Evolutionary conservation across 306 rosid species (phyloP).

Genomic region (Carpinus fangiana): DNA sequence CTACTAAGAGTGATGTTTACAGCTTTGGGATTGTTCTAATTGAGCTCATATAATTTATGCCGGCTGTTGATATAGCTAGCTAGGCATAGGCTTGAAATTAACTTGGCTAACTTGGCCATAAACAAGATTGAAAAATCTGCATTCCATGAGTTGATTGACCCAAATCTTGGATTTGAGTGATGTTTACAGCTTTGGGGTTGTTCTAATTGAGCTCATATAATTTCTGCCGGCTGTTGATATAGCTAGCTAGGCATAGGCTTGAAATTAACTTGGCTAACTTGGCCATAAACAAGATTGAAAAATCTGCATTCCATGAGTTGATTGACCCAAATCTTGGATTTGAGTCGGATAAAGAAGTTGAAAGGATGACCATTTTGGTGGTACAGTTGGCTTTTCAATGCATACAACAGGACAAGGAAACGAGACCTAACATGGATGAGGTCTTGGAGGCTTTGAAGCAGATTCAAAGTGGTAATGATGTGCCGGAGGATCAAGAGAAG

Average conservation of each 20-base stretch:
- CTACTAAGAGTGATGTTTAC: conserved; percentile 72
- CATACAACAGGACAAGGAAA: conserved; percentile 58
- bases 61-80: conserved; percentile 61
- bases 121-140: too few relatives aligned
- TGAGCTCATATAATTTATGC: conserved; percentile 65
- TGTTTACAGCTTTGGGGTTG: conserved; percentile 76
- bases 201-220: conserved; percentile 64
- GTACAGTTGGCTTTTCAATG: conserved; percentile 71
- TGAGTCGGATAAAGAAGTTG: conserved; percentile 41
- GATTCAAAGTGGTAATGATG: conserved; percentile 37
- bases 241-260: conserved; percentile 45
- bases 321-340: conserved; percentile 58
- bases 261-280: conserved; percentile 65
- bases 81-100: conserved; percentile 50
- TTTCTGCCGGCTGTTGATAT: conserved; percentile 68
- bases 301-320: conserved; percentile 43
- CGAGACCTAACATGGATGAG: conserved; percentile 72
- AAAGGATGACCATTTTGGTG: conserved; percentile 49
- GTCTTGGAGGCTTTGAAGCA: conserved; percentile 46
- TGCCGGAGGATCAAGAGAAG: conserved; percentile 19
- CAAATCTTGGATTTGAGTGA: too few relatives aligned
- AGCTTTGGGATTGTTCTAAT: conserved; percentile 74
- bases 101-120: too few relatives aligned
- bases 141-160: too few relatives aligned
- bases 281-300: conserved; percentile 46